Evolutionary conservation across 2,329 filamentous ascomycete genomes (phyloP), one percentile per base, ranked within the genome.

Genomic region (Dothideomycetidae sp.): DNA sequence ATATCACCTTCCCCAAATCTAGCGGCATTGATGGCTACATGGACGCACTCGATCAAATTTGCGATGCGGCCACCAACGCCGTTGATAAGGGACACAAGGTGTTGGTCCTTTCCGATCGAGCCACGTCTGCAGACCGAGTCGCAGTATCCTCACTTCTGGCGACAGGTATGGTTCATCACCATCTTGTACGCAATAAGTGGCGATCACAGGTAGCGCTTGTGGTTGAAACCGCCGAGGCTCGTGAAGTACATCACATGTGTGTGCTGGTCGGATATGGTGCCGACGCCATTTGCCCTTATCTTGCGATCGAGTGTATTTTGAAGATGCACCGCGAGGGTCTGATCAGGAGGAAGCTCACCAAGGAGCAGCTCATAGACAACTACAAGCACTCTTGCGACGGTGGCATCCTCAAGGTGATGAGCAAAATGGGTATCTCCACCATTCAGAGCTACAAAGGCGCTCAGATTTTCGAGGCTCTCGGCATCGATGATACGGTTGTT

Each of bases 401-500:
- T 53, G 88, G 88, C 64, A 93, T 96, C 46, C 68, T 96, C 46
- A 96, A 96, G 63, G 88, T 96, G 57, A 96, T 96, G 88, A 90
- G 81, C 59, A 96, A 96, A 70, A 96, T 96, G 88, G 88, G 88
- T 66, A 96, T 96, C 46, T 94, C 88, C 5, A 96, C 88, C 19
- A 68, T 96, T 31, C 84, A 88, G 53, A 88, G 81, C 48, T 96
- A 96, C 69, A 96, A 96, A 68, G 88, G 88, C 54, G 88, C 88
- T 39, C 88, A 96, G 65, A 96, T 96, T 46, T 96, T 94, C 50
- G 88, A 96, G 58, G 85, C 86, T 33, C 78, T 96, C 30, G 88
- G 88, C 61, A 77, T 94, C 21, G 86, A 94, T 53, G 86, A 93
- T 57, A 70, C 71, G 13, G 86, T 96, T 32, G 82, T 96, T 37